Evolutionary conservation across 75 land plant genomes (phyloP).

Genomic region (Cupressus sempervirens): DNA sequence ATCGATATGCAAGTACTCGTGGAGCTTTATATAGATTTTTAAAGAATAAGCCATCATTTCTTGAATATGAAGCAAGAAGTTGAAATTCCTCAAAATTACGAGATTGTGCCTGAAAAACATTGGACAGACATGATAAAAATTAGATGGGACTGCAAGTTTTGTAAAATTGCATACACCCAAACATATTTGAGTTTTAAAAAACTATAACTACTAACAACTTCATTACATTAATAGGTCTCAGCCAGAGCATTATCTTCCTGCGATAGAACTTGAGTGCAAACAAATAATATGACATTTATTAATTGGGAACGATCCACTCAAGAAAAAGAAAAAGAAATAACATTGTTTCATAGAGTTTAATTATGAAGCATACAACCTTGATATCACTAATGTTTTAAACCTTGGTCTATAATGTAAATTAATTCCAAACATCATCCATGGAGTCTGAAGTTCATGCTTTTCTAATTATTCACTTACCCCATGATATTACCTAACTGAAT

Average conservation of each 20-base stretch:
- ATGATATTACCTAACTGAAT: too few relatives aligned
- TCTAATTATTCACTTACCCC: background rate
- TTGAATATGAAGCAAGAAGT: slow-evolving; percentile 26
- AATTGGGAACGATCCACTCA: background rate
- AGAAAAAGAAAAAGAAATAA: background rate
- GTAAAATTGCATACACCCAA: background rate
- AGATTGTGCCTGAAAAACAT: slow-evolving; percentile 32
- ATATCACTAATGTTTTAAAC: background rate
- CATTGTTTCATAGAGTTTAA: background rate
- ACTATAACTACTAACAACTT: background rate
- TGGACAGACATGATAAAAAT: background rate
- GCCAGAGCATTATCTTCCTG: background rate
- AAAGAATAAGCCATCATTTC: slow-evolving; percentile 52
- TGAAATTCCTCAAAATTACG: slow-evolving; percentile 39
- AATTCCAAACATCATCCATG: background rate
- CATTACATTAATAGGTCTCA: background rate
- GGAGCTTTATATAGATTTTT: slow-evolving; percentile 47
- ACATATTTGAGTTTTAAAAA: background rate
- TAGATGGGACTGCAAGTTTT: background rate
- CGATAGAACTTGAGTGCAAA: background rate
- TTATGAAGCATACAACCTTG: background rate
- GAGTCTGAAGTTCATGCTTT: background rate
- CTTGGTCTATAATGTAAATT: background rate
- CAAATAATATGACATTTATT: background rate
- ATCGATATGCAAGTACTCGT: slow-evolving; percentile 10